Percentiles rank a stretch among this genome's conserved stretches.
phyloP scores from a whole-genome alignment of 768 basidiomycete species.

The Termitomyces sp. region DNA sequence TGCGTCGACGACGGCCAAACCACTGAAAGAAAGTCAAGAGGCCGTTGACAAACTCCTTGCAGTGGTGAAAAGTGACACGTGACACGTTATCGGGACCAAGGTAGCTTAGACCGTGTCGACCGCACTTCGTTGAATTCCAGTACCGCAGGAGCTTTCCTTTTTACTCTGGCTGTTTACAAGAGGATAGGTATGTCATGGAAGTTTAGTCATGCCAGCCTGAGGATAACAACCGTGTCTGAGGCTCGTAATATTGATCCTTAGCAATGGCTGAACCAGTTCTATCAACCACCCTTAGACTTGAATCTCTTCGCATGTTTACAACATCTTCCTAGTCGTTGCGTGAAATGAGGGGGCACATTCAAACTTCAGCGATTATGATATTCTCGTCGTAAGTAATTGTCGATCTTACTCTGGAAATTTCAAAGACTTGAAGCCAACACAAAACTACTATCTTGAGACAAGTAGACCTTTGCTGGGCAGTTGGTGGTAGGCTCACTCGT shows the following conservation, averaged over 20 bases:
- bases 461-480: slow-evolving; percentile 14
- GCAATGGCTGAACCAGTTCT: neutral
- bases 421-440: slow-evolving; percentile 18
- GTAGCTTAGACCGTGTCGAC: no score
- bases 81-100: neutral
- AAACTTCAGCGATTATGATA: slow-evolving; percentile 19
- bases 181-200: neutral
- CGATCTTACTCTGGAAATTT: neutral
- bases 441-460: slow-evolving; percentile 20
- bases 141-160: neutral
- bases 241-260: neutral
- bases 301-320: slow-evolving; percentile 6
- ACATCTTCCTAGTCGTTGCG: slow-evolving; percentile 19
- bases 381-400: slow-evolving; percentile 16
- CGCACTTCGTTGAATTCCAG: neutral
- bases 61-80: slow-evolving; percentile 15
- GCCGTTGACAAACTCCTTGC: slow-evolving; percentile 3
- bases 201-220: neutral
- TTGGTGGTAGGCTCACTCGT: slow-evolving; percentile 19
- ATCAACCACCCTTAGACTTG: neutral
- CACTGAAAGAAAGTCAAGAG: slow-evolving; percentile 9
- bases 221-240: no score
- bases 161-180: neutral
- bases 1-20: slow-evolving; percentile 8
- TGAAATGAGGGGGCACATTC: slow-evolving; percentile 21